These are phyloP conservation scores for Setaria italica DNA, from an alignment of 202 grass and related monocot genomes.

Conservation along the genomic window DNA sequence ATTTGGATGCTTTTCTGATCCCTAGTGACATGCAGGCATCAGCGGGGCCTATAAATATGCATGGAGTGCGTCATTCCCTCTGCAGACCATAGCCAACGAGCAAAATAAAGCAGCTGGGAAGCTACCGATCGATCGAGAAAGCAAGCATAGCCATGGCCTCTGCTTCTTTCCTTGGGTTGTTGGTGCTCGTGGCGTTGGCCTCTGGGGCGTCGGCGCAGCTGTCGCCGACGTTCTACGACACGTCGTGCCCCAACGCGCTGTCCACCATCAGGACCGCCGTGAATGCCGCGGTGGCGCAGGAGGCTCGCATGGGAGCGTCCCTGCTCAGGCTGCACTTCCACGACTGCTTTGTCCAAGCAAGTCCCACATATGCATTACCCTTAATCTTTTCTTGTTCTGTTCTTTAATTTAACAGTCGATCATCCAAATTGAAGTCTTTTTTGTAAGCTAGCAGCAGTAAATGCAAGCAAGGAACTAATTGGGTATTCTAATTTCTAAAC, in stretches of 20 bases:
- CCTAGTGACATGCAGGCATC: too few relatives aligned
- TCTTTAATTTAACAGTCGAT: too few relatives aligned
- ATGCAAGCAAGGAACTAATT: too few relatives aligned
- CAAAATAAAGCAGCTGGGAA: too few relatives aligned
- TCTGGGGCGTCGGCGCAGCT: constrained; percentile 30
- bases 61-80: background rate
- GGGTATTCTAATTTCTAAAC: too few relatives aligned
- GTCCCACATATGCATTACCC: background rate
- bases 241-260: constrained; percentile 42
- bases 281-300: constrained; percentile 33
- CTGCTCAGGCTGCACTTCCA: constrained; percentile 29
- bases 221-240: constrained; percentile 59
- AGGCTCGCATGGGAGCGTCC: constrained; percentile 58
- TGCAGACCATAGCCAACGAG: too few relatives aligned
- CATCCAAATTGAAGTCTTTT: too few relatives aligned
- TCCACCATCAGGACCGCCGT: constrained; percentile 44
- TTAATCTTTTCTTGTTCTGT: too few relatives aligned
- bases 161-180: background rate
- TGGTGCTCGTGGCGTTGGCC: background rate
- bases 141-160: background rate
- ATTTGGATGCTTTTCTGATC: constrained; percentile 3
- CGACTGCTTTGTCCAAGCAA: constrained; percentile 71
- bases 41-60: constrained; percentile 17
- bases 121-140: too few relatives aligned
- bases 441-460: too few relatives aligned